Evolutionary conservation across 225 moss, liverwort and hornwort genomes (phyloP).

Genomic region (Marchantia polymorpha): DNA sequence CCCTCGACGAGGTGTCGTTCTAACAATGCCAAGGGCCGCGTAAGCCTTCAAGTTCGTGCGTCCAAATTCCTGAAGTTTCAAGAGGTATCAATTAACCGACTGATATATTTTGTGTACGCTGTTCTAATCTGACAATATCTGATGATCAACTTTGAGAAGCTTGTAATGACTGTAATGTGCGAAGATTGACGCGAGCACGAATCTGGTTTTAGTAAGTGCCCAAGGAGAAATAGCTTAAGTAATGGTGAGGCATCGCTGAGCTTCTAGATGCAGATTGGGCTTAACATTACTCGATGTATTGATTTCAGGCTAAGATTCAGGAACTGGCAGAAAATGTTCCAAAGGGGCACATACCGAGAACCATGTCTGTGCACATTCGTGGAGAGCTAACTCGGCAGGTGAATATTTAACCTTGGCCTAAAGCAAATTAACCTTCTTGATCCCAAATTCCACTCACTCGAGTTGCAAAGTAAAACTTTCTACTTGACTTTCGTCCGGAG

Average conservation of each 20-base stretch:
- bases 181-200: background rate
- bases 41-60: constrained; percentile 89
- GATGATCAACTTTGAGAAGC: no score
- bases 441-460: background rate
- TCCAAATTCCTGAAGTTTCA: constrained; percentile 98
- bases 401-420: background rate
- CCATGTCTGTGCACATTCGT: constrained; percentile 87
- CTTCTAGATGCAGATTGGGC: background rate
- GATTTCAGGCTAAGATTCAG: constrained; percentile 83
- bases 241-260: background rate
- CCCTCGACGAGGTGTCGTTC: constrained; percentile 72
- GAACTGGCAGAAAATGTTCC: constrained; percentile 96
- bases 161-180: no score
- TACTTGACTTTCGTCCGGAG: background rate
- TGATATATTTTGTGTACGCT: background rate
- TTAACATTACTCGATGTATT: background rate
- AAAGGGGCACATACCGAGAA: constrained; percentile 91
- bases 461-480: background rate
- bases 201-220: background rate
- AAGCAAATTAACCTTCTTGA: background rate
- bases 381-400: constrained; percentile 88
- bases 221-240: no score
- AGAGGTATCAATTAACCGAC: constrained; percentile 49
- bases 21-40: constrained; percentile 75
- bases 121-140: background rate